phyloP scores from a whole-genome alignment of 73 alveolate genomes.

The Symbiodinium pilosum region DNA sequence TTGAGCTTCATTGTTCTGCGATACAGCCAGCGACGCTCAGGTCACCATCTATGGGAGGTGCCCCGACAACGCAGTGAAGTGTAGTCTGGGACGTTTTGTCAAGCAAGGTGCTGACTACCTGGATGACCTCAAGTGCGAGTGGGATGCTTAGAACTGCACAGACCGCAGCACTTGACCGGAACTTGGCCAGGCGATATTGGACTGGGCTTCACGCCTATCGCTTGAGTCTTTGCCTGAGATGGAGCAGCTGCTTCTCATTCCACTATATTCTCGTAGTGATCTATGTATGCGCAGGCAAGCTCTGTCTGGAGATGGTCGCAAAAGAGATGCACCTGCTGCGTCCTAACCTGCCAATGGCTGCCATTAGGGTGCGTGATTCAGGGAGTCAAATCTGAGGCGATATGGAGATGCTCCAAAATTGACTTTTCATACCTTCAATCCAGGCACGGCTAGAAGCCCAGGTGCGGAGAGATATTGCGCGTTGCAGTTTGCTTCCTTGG shows the following conservation, averaged over 20 bases:
- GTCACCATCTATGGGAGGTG: conserved; percentile 1
- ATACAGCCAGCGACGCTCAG: neutral
- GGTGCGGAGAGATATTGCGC: neutral
- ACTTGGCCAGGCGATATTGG: conserved; percentile 43
- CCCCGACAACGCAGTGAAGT: neutral
- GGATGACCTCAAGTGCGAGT: conserved; percentile 79
- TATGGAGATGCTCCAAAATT: conserved; percentile 65
- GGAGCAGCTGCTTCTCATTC: too few relatives aligned
- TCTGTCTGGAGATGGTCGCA: conserved; percentile 91
- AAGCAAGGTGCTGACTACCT: conserved; percentile 45
- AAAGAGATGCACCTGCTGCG: conserved; percentile 57
- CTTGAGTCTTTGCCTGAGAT: conserved; percentile 26
- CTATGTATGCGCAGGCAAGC: conserved; percentile 81
- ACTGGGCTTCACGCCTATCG: conserved; percentile 79
- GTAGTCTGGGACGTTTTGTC: too few relatives aligned
- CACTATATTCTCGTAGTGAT: too few relatives aligned
- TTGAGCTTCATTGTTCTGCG: neutral
- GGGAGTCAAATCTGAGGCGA: neutral
- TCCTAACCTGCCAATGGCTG: too few relatives aligned
- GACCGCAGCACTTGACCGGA: neutral
- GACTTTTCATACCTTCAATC: conserved; percentile 74
- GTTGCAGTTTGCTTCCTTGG: too few relatives aligned
- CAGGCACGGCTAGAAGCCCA: conserved; percentile 17
- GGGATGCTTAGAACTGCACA: neutral
- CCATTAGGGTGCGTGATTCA: neutral